Conservation (phyloP, 2,329 filamentous ascomycete species). For the Mycosphaerelloides madeirae region DNA sequence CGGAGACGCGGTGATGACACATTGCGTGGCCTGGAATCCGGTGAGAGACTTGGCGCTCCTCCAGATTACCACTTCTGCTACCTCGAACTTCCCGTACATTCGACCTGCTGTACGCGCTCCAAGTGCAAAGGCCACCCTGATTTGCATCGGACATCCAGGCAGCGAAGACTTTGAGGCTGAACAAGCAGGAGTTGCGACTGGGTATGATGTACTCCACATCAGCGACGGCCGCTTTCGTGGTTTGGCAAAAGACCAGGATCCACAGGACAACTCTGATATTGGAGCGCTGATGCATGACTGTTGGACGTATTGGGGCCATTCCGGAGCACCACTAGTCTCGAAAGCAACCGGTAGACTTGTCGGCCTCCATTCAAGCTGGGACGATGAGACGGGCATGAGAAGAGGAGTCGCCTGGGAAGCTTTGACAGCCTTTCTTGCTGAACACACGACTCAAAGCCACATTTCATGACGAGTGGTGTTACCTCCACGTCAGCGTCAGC, state of each 20-base stretch:
- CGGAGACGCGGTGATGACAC: conserved; percentile 38
- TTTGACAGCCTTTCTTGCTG: conserved; percentile 37
- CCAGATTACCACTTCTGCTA: conserved; percentile 31
- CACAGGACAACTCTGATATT: conserved; percentile 50
- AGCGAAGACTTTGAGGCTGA: conserved; percentile 44
- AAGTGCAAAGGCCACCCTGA: conserved; percentile 17
- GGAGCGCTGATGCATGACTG: conserved; percentile 51
- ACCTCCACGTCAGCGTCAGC: no score
- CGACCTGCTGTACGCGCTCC: conserved; percentile 11
- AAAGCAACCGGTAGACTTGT: conserved; percentile 38
- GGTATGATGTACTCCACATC: conserved; percentile 47
- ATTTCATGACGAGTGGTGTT: no score
- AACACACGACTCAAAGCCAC: neutral
- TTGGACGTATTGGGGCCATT: conserved; percentile 57
- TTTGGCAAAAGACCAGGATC: conserved; percentile 36
- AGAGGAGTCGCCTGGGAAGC: conserved; percentile 47
- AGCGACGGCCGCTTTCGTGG: conserved; percentile 44
- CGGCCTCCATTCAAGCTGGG: conserved; percentile 53
- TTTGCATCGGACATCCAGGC: conserved; percentile 42
- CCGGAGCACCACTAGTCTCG: conserved; percentile 48
- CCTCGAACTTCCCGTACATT: conserved; percentile 20
- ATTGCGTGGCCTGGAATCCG: conserved; percentile 40
- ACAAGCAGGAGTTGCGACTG: conserved; percentile 33
- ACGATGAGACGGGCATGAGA: conserved; percentile 49
- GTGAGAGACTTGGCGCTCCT: conserved; percentile 47